These are phyloP conservation scores for Rosa multiflora DNA, from an alignment of 306 rosid species.

Conservation along the genomic window DNA sequence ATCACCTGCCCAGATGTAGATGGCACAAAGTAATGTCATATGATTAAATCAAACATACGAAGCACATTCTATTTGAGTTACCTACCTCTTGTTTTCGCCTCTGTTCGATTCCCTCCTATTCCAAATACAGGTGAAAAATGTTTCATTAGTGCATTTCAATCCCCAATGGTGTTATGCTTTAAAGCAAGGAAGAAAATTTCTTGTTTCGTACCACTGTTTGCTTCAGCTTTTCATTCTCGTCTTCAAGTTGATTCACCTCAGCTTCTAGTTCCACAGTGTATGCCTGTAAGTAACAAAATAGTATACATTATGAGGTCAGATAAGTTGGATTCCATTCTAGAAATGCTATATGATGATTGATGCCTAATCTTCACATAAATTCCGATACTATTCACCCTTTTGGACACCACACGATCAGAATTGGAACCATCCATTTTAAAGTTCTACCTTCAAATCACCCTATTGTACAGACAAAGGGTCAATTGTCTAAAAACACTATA, in stretches of 20 bases:
- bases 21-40: not conserved
- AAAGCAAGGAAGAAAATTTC: not conserved
- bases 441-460: not conserved
- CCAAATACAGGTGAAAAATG: constrained; percentile 8
- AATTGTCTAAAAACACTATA: not conserved
- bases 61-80: not conserved
- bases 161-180: not conserved
- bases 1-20: constrained; percentile 24
- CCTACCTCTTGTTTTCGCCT: constrained; percentile 57
- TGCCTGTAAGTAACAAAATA: constrained; percentile 42
- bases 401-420: not conserved
- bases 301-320: not conserved
- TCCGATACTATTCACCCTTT: not conserved
- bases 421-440: not conserved
- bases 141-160: constrained; percentile 7
- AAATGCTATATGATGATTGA: not conserved
- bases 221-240: constrained; percentile 60
- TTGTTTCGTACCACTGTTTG: constrained; percentile 44
- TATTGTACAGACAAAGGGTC: not conserved
- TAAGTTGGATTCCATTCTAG: not conserved
- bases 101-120: constrained; percentile 53
- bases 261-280: constrained; percentile 75
- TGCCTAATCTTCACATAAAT: not conserved
- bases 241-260: constrained; percentile 50
- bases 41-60: not conserved